Evolutionary conservation across 1,139 yeast genomes (phyloP).

Genomic region (Debaryomyces coudertii): DNA sequence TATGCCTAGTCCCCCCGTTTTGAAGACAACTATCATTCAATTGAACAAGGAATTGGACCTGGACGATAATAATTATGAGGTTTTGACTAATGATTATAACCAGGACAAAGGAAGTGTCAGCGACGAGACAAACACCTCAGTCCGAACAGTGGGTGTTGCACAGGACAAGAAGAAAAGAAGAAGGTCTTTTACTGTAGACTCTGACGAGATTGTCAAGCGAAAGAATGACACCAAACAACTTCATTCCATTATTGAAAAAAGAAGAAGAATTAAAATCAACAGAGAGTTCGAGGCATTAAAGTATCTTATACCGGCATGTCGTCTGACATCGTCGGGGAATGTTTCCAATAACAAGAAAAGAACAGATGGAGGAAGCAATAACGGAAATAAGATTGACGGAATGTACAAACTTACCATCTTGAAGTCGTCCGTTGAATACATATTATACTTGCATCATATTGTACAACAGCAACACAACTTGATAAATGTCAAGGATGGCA

Average conservation of each 20-base stretch:
- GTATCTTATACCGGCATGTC: constrained; percentile 77
- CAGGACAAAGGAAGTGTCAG: constrained; percentile 1
- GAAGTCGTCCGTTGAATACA: constrained; percentile 81
- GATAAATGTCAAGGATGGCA: constrained; percentile 21
- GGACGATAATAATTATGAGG: constrained; percentile 45
- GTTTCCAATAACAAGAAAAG: constrained; percentile 2
- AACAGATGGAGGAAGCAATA: constrained; percentile 17
- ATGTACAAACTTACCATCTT: constrained; percentile 81
- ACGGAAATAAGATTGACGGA: constrained; percentile 54
- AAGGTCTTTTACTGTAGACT: constrained; percentile 50
- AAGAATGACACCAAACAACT: constrained; percentile 62
- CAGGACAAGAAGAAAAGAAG: constrained; percentile 45
- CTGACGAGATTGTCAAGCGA: constrained; percentile 57
- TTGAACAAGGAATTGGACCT: constrained; percentile 52
- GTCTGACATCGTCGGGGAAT: constrained; percentile 35
- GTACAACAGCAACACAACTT: constrained; percentile 50
- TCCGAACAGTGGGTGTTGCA: not conserved
- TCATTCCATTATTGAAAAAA: constrained; percentile 79
- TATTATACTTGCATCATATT: constrained; percentile 66
- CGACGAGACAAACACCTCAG: constrained; percentile 9
- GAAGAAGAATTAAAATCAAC: constrained; percentile 77
- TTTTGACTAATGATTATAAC: constrained; percentile 43
- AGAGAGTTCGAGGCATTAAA: constrained; percentile 83
- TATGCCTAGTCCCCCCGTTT: constrained; percentile 61
- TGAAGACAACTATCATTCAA: constrained; percentile 65